Evolutionary conservation across 305 asterid species (phyloP), one percentile per base, ranked within the genome.

Genomic region (Fraxinus angustifolia): DNA sequence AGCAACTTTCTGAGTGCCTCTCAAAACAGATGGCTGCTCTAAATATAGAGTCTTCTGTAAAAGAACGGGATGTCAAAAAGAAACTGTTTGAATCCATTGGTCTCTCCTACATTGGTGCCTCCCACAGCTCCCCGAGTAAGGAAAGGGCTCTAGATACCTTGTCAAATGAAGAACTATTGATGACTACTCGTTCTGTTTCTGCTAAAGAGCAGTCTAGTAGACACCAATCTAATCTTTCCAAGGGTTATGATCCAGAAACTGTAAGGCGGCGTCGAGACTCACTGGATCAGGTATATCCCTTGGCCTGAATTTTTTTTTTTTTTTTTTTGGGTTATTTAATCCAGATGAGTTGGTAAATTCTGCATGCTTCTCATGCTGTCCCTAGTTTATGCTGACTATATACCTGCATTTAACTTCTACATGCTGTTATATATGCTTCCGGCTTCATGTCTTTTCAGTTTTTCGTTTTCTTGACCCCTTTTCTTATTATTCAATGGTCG

Each of bases 51-150:
- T 83, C 92, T 79, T 87, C 89, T 80, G 93, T 84, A 82, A 88
- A 87, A 84, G 79, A 82, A 31, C 89, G 87, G 74, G 93, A 89
- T 77, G 87, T 88, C 0, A 96, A 92, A 86, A 93, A 80, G 86
- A 88, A 96, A 85, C 88, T 96, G 48, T 96, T 96, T 84, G 98
- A 96, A 82, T 93, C 94, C 53, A 89, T 96, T 88, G 99, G 98
- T 82, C 96, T 96, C 77, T 71, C 93, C 71, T 91, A 85, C 85
- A 87, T 34, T 81, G 90, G 84, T 70, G 88, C 85, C 71, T 76
- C 86, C 78, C 85, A 87, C 78, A 86, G 80, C 76, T 88, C 93
- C 85, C 93, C 92, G n/a, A 88, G 81, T 87, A 83, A 85, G 83
- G 89, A 83, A 82, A 88, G 88, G 84, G 81, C 84, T 83, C 78